These are phyloP conservation scores for Ceratocystis eucalypticola DNA, from an alignment of 2,329 filamentous ascomycete genomes.

Conservation along the genomic window DNA sequence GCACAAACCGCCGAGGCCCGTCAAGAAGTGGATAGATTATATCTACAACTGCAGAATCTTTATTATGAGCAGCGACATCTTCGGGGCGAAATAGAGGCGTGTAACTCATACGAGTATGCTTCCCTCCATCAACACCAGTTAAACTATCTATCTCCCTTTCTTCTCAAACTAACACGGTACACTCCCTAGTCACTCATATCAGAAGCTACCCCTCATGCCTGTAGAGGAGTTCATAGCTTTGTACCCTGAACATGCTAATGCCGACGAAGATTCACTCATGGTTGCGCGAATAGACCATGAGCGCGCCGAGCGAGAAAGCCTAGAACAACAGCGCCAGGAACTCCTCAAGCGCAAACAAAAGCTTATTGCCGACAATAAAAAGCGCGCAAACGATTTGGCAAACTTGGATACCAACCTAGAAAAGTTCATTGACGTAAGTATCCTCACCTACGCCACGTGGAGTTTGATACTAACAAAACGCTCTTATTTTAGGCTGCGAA, in stretches of 20 bases:
- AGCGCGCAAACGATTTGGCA: constrained; percentile 81
- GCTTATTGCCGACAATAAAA: constrained; percentile 63
- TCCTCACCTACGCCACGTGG: neutral
- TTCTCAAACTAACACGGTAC: neutral
- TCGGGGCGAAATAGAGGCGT: constrained; percentile 76
- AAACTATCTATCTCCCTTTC: neutral
- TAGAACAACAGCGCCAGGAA: constrained; percentile 74
- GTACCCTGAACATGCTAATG: constrained; percentile 60
- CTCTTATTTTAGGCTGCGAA: constrained; percentile 53
- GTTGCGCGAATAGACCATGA: constrained; percentile 85
- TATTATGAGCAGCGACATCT: constrained; percentile 93
- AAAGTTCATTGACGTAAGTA: constrained; percentile 74
- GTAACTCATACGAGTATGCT: constrained; percentile 79
- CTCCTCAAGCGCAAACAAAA: constrained; percentile 53
- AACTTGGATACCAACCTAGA: constrained; percentile 86
- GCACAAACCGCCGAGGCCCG: constrained; percentile 71
- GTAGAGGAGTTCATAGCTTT: constrained; percentile 65
- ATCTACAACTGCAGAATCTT: constrained; percentile 86
- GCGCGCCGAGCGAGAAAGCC: constrained; percentile 63
- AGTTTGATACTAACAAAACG: constrained; percentile 3
- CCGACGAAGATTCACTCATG: constrained; percentile 70
- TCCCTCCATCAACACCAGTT: neutral
- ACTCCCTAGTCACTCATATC: constrained; percentile 70
- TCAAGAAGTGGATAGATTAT: constrained; percentile 80
- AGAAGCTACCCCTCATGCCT: constrained; percentile 70